A percentile compares a stretch with the other conserved stretches of the same genome.
Evolutionary conservation across 495 filamentous ascomycete genomes (phyloP).

Genomic region (Staphylotrichum longicolle): DNA sequence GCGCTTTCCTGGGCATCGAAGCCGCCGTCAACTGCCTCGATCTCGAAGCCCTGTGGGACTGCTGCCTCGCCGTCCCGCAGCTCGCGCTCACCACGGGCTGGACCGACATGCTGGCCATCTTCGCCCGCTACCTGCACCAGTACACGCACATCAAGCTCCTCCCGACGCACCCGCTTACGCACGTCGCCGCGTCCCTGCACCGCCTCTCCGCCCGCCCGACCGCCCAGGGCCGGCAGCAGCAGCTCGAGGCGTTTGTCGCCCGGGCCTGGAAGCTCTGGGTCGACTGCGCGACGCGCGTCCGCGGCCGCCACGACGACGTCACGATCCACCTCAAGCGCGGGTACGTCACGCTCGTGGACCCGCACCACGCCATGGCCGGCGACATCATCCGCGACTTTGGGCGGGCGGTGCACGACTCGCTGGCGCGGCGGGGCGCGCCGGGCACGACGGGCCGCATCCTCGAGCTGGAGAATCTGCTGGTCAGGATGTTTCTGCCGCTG

Average conservation of each 20-base stretch:
- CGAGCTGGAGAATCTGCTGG: slow-evolving; percentile 30
- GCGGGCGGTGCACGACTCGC: background rate
- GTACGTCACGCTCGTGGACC: slow-evolving; percentile 32
- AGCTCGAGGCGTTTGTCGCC: slow-evolving; percentile 20
- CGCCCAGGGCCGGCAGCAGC: background rate
- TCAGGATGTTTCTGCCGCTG: slow-evolving; percentile 34
- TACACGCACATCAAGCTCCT: slow-evolving; percentile 25
- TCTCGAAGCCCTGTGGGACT: slow-evolving; percentile 38
- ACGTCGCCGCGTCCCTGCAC: slow-evolving; percentile 14
- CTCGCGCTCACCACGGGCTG: slow-evolving; percentile 24
- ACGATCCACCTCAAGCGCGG: slow-evolving; percentile 38
- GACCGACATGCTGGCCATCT: slow-evolving; percentile 31
- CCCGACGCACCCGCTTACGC: slow-evolving; percentile 25
- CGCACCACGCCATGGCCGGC: slow-evolving; percentile 15
- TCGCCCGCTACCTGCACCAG: slow-evolving; percentile 25
- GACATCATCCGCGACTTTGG: slow-evolving; percentile 24
- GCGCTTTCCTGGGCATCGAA: slow-evolving; percentile 32
- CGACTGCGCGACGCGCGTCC: slow-evolving; percentile 7
- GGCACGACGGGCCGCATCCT: slow-evolving; percentile 27
- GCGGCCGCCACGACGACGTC: slow-evolving; percentile 27
- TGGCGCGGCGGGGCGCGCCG: slow-evolving; percentile 15
- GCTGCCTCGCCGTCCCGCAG: slow-evolving; percentile 35
- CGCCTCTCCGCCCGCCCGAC: background rate
- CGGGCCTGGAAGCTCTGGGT: slow-evolving; percentile 34
- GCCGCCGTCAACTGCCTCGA: slow-evolving; percentile 21